Percentiles rank a stretch among this genome's conserved stretches.
Evolutionary conservation across 2,329 filamentous ascomycete species (phyloP).

Genomic region (Sporothrix brunneoviolacea): DNA sequence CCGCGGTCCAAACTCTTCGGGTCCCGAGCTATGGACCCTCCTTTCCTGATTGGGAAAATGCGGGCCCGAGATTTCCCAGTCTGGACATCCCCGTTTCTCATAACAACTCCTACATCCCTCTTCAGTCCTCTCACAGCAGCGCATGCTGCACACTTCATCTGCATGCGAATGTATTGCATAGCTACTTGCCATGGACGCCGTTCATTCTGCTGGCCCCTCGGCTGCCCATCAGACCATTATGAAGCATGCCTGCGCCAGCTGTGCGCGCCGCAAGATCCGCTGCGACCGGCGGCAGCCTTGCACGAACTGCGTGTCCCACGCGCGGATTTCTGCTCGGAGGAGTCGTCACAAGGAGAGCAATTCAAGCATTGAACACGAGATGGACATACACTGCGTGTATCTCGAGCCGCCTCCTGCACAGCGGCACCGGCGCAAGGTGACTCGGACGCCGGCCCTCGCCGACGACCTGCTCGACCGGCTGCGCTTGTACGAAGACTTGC

Average conservation of each 20-base stretch:
- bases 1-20: too few relatives aligned
- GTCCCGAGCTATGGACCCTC: too few relatives aligned
- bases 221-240: background rate
- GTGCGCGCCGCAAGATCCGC: conserved; percentile 19
- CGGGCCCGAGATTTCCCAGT: conserved; percentile 8
- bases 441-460: conserved; percentile 21
- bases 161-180: too few relatives aligned
- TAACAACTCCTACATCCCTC: too few relatives aligned
- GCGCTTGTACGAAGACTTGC: conserved; percentile 23
- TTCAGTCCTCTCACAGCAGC: too few relatives aligned
- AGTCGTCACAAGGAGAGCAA: background rate
- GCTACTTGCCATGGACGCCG: background rate
- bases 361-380: too few relatives aligned
- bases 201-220: background rate
- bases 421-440: conserved; percentile 21
- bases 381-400: conserved; percentile 19
- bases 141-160: too few relatives aligned
- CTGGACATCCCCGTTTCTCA: background rate
- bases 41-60: background rate
- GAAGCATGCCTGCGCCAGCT: conserved; percentile 15
- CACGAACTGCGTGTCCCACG: conserved; percentile 16
- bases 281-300: conserved; percentile 18
- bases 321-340: background rate
- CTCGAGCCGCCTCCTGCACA: conserved; percentile 15
- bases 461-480: conserved; percentile 23